Conservation (phyloP, 768 basidiomycete genomes). For the Daedaleopsis sinensis region DNA sequence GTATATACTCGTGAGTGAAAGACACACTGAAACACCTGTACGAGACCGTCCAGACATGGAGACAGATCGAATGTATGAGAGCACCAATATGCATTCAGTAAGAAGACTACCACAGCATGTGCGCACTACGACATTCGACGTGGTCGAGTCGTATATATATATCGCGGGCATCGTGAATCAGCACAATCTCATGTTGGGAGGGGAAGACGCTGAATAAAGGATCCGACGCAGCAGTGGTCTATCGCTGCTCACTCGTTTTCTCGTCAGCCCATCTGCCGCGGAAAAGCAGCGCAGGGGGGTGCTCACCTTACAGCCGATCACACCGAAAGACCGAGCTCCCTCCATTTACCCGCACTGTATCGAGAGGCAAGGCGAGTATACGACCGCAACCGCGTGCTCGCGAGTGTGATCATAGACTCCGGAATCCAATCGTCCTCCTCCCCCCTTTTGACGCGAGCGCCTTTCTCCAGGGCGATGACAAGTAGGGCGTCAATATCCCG, state of each 20-base stretch:
- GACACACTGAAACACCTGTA: too few species aligned
- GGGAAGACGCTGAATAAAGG: too few species aligned
- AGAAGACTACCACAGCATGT: too few species aligned
- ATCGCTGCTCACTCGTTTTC: background rate
- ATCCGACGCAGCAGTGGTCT: too few species aligned
- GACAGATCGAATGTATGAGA: too few species aligned
- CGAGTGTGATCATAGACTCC: background rate
- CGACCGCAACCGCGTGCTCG: background rate
- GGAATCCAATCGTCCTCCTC: conserved; percentile 9
- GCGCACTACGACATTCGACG: too few species aligned
- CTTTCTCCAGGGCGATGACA: conserved; percentile 30
- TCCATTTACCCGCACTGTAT: background rate
- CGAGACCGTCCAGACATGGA: too few species aligned
- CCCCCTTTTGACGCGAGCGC: background rate
- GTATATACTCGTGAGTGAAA: too few species aligned
- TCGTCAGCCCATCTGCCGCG: background rate
- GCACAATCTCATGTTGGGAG: too few species aligned
- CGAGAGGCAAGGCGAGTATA: background rate
- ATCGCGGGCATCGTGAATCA: too few species aligned
- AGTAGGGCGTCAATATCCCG: conserved; percentile 46
- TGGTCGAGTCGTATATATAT: too few species aligned
- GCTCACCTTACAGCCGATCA: background rate
- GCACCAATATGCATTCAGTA: too few species aligned
- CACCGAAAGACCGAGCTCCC: background rate
- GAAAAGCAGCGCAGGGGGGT: background rate